Evolutionary conservation across 768 basidiomycete species (phyloP), one percentile per base, ranked within the genome.

Genomic region (Lyophyllum semitale): DNA sequence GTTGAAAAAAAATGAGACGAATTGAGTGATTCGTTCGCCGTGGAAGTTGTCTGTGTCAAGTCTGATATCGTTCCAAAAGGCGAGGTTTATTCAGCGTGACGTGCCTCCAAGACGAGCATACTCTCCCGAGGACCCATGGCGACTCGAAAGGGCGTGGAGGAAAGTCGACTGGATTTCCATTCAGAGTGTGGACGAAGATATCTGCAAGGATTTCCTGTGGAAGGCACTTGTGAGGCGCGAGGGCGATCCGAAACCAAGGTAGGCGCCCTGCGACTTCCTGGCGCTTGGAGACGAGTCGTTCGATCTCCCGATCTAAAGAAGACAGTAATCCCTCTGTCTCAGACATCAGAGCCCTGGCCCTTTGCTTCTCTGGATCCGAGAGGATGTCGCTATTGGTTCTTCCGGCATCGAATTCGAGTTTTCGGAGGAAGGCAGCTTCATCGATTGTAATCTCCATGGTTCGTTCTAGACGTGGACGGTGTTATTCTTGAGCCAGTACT

Each of bases 81-180:
- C 22, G 29, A 18, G 54, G 54, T 38, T 55, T 47, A 9, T 17
- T 25, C 0, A 55, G 26, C 11, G 54, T 22, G 13, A 55, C 38
- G 4, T 22, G 12, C 15, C 54, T n/a, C 54, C 54, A 55, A 9
- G 47, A 26, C 4, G 46, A 40, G 23, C 54, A 55, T 17, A 55
- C 38, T 17, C 35, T 46, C 2, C 38, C 20, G 3, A 55, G 20
- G 18, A 25, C 40, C 54, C 38, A 48, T 11, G 46, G 54, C 3
- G 32, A 22, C 6, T 26, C 27, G 12, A 29, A 40, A 29, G 6
- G 12, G 9, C 35, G 51, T 1, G 54, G 47, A 22, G 41, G 46
- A 30, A 48, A 29, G 1, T 9, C 18, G 12, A 48, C n/a, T 5
- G 29, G 7, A 2, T 5, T 17, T 3, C n/a, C 27, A 20, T 41